Evolutionary conservation across 2,329 filamentous ascomycete genomes (phyloP).

Genomic region (Pseudogymnoascus sp.): DNA sequence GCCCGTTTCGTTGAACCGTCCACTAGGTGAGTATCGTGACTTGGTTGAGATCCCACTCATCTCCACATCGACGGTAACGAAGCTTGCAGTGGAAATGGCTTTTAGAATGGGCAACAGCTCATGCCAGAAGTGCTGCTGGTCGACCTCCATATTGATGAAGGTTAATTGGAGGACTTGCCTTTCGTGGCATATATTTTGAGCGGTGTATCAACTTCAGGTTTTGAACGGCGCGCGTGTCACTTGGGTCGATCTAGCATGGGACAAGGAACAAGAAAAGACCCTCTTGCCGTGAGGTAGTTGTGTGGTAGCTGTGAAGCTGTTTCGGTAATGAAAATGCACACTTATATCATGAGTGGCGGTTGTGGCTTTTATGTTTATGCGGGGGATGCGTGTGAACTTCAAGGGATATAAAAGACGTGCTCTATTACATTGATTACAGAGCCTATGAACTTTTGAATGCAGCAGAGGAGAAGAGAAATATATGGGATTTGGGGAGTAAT

Average conservation of each 20-base stretch:
- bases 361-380: neutral
- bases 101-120: slow-evolving; percentile 47
- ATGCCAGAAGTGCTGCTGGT: slow-evolving; percentile 35
- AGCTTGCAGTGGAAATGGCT: slow-evolving; percentile 48
- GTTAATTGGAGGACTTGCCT: neutral
- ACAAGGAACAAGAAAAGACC: neutral
- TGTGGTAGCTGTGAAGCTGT: neutral
- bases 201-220: neutral
- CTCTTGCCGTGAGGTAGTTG: neutral
- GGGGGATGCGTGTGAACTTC: neutral
- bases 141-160: slow-evolving; percentile 45
- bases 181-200: slow-evolving; percentile 2
- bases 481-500: neutral
- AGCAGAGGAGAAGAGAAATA: neutral
- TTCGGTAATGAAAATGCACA: neutral
- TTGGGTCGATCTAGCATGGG: neutral
- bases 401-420: neutral
- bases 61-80: slow-evolving; percentile 58
- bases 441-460: neutral
- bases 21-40: slow-evolving; percentile 19
- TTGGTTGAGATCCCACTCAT: slow-evolving; percentile 51
- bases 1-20: slow-evolving; percentile 28
- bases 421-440: neutral
- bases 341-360: neutral
- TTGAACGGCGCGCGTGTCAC: neutral